A percentile compares a stretch with the other conserved stretches of the same genome.
phyloP scores from a whole-genome alignment of 257 asterid genomes.

The Nyctanthes arbortristis region DNA sequence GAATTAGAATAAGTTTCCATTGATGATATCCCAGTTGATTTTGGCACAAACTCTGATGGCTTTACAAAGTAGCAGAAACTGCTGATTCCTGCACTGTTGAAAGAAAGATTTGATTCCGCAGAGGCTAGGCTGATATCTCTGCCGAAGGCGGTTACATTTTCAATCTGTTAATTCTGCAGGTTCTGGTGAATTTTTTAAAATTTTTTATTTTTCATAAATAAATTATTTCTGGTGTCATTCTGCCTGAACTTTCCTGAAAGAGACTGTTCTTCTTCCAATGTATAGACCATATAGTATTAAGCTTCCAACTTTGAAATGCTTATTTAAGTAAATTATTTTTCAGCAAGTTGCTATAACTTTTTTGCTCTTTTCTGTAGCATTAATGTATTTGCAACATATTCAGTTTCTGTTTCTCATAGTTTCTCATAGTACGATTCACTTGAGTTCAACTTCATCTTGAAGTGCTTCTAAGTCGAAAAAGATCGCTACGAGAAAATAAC shows the following conservation, averaged over 20 bases:
- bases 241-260: neutral
- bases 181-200: neutral
- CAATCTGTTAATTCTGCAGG: neutral
- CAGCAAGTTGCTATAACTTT: no score
- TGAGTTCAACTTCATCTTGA: no score
- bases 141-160: neutral
- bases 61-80: slow-evolving; percentile 12
- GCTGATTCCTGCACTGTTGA: slow-evolving; percentile 14
- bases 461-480: no score
- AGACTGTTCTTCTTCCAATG: neutral
- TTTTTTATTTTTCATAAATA: no score
- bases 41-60: neutral
- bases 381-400: no score
- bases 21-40: slow-evolving; percentile 2
- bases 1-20: slow-evolving; percentile 1
- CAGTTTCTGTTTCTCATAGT: no score
- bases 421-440: no score
- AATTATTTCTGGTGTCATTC: neutral
- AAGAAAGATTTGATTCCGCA: neutral
- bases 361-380: no score
- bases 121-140: neutral
- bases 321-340: no score
- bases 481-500: no score
- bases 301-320: no score
- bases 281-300: no score